Evolutionary conservation across 2,329 filamentous ascomycete species (phyloP).

Genomic region (Aspergillus chevalieri): DNA sequence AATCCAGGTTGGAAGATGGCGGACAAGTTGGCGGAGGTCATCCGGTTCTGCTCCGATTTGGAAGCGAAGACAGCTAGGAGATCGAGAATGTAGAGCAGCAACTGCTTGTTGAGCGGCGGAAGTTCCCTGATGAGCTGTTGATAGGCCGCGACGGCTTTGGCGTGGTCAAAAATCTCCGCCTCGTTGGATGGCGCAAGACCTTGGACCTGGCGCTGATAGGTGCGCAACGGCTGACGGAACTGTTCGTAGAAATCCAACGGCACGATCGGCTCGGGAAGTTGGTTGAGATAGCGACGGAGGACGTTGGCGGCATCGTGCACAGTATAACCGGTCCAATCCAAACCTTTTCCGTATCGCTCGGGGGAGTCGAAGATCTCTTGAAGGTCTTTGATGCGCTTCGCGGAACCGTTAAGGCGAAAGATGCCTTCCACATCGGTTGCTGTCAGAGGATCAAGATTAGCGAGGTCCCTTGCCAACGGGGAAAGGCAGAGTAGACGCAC

Average conservation of each 20-base stretch:
- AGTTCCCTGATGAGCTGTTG: constrained; percentile 88
- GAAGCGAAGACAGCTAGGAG: constrained; percentile 93
- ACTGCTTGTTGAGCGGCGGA: constrained; percentile 84
- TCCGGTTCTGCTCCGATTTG: constrained; percentile 93
- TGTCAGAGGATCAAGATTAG: constrained; percentile 38
- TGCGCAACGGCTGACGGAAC: constrained; percentile 76
- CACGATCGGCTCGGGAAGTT: constrained; percentile 92
- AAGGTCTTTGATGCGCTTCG: constrained; percentile 96
- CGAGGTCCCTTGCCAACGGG: background rate
- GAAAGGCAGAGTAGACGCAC: constrained; percentile 46
- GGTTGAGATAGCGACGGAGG: constrained; percentile 88
- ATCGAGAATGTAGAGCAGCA: constrained; percentile 92
- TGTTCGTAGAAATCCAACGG: constrained; percentile 87
- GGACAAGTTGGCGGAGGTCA: constrained; percentile 89
- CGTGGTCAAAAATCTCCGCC: constrained; percentile 66
- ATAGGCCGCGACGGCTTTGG: constrained; percentile 72
- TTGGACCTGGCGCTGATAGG: constrained; percentile 63
- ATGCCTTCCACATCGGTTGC: constrained; percentile 94
- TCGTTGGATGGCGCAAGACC: constrained; percentile 64
- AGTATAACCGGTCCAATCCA: constrained; percentile 96
- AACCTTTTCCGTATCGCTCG: constrained; percentile 88
- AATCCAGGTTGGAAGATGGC: constrained; percentile 98
- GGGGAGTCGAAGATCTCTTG: constrained; percentile 89
- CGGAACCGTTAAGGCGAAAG: constrained; percentile 89
- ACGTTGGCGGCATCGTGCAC: constrained; percentile 98